Evolutionary conservation across 345 rosid species (phyloP).

Genomic region (Passiflora organensis): DNA sequence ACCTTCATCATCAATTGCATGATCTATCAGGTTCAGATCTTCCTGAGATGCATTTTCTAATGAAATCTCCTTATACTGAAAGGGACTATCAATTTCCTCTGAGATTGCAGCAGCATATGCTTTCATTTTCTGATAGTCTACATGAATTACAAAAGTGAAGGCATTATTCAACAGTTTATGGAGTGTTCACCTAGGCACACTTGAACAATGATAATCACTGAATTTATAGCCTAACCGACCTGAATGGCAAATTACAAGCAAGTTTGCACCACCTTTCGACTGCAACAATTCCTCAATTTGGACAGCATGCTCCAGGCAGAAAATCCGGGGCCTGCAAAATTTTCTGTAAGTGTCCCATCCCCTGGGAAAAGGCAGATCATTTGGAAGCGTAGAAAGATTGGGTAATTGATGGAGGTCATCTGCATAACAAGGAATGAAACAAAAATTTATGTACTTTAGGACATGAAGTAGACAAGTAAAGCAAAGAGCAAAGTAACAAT

Average conservation of each 20-base stretch:
- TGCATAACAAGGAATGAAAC: constrained; percentile 15
- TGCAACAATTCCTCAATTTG: constrained; percentile 65
- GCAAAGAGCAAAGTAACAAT: constrained; percentile 1
- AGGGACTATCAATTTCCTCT: constrained; percentile 60
- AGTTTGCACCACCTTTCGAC: constrained; percentile 73
- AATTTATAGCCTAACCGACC: constrained; percentile 39
- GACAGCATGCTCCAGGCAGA: constrained; percentile 90
- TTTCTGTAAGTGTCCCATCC: constrained; percentile 56
- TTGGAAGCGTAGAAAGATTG: constrained; percentile 23
- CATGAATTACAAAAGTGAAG: constrained; percentile 8
- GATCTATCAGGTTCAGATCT: constrained; percentile 76
- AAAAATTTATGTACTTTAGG: constrained; percentile 13
- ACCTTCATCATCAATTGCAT: constrained; percentile 72
- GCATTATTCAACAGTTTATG: not conserved
- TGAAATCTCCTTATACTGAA: constrained; percentile 56
- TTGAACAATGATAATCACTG: not conserved
- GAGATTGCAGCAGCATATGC: constrained; percentile 76
- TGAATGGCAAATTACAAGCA: constrained; percentile 89
- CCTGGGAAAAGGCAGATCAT: constrained; percentile 20
- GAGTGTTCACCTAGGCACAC: not conserved
- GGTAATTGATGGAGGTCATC: constrained; percentile 18
- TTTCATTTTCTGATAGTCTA: constrained; percentile 89
- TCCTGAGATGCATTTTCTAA: constrained; percentile 56
- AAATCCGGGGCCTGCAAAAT: constrained; percentile 72
- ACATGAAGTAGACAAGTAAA: constrained; percentile 2